phyloP scores from a whole-genome alignment of 1,284 basidiomycete species.

The Somion occarium region DNA sequence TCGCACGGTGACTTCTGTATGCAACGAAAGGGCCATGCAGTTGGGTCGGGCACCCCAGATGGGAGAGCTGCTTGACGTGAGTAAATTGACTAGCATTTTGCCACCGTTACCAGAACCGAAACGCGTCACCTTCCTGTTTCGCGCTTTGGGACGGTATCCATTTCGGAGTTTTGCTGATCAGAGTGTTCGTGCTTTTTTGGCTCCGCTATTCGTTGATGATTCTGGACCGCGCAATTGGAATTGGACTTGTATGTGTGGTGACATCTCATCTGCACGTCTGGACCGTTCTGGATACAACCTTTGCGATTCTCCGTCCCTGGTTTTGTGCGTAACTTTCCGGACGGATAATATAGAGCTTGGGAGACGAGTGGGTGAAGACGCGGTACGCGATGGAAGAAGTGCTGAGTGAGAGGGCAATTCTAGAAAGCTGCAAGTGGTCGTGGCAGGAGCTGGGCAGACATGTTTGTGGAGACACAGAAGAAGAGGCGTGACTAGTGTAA shows the following conservation, averaged over 20 bases:
- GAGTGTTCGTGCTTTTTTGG: background rate
- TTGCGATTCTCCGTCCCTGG: background rate
- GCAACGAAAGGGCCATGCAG: background rate
- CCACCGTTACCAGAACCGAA: background rate
- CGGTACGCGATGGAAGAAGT: slow-evolving; percentile 34
- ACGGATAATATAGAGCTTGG: too few relatives aligned
- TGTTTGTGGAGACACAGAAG: background rate
- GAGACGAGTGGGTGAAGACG: slow-evolving; percentile 25
- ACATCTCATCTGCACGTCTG: background rate
- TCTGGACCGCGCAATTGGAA: background rate
- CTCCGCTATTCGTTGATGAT: too few relatives aligned
- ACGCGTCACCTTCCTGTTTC: background rate
- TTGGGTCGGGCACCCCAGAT: slow-evolving; percentile 13
- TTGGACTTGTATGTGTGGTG: too few relatives aligned
- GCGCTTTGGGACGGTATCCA: background rate
- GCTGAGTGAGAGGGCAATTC: slow-evolving; percentile 37
- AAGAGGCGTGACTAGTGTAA: background rate
- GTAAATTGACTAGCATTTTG: slow-evolving; percentile 17
- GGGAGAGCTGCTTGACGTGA: slow-evolving; percentile 37
- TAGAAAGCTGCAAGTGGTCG: slow-evolving; percentile 36
- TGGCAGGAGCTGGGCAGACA: slow-evolving; percentile 34
- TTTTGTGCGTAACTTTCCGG: too few relatives aligned
- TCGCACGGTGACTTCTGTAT: slow-evolving; percentile 8
- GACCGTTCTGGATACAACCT: background rate
- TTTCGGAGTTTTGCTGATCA: background rate